Base-by-base conservation (phyloP, 129 eudicot species). In the Silybum marianum region DNA sequence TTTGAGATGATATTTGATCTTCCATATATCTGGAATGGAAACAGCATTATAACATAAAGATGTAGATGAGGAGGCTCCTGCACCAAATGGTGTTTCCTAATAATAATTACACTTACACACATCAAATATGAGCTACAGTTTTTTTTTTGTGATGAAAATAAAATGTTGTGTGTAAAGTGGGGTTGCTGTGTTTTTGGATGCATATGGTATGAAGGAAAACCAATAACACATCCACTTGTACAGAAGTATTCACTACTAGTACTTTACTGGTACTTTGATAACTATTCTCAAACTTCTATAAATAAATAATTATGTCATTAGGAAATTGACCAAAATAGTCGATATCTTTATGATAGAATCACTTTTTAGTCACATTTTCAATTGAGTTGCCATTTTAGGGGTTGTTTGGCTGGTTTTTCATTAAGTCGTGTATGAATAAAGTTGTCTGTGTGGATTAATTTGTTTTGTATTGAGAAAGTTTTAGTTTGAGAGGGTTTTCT, bases 51-150 rank as follows among this genome's bases (percentile, higher is more conserved):
- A 74, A 42, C 44, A 75, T 68, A 21, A 82, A 51, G 60, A 51
- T 69, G 71, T 48, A 38, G 42, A 38, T 38, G 42, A 38, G 65
- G 39, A 75, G 72, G 72, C 72, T 82, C 72, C 63, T 76, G 65
- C 72, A 48, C 81, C 76, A 75, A 82, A 75, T 68, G 60, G 69
- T 82, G 81, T 51, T 69, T 76, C 36, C 66, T 69, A n/a, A 69
- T 82, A 76, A 76, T 82, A 69, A 82, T 82, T 82, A 76, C 77
- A 75, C n/a, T n/a, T n/a, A n/a, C n/a, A 76, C 34, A 51, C n/a
- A 76, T 76, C 82, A 82, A 70, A 76, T 82, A 76, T 44, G 44
- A 76, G 40, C 66, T 51, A 70, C 73, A 76, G 73, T 75, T 76
- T 32, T 32, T 32, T 2, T 32, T 32, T 32, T 69, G 81, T 69